Conservation (phyloP, 139 green algal species). For the Chlamydomonas schloesseri region DNA sequence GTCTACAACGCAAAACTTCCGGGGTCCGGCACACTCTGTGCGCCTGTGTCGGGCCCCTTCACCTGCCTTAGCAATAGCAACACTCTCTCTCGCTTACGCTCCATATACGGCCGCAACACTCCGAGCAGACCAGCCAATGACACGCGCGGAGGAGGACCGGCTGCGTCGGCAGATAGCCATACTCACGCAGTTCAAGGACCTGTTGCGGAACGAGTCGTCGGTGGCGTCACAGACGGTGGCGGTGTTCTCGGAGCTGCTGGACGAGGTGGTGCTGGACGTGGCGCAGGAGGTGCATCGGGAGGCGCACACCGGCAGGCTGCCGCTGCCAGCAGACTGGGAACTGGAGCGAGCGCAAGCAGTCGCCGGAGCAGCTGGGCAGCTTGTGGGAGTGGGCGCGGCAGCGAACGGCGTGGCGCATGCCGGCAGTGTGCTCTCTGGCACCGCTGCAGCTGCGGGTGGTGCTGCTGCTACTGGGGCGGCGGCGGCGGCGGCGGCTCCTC, state of each 20-base stretch:
- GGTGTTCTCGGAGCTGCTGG: slow-evolving; percentile 61
- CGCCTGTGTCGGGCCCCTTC: too few species aligned
- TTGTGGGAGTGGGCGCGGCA: too few species aligned
- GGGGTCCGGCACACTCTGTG: too few species aligned
- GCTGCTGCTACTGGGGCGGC: too few species aligned
- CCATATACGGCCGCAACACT: too few species aligned
- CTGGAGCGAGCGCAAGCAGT: neutral
- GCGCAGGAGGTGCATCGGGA: slow-evolving; percentile 74
- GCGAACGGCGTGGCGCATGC: too few species aligned
- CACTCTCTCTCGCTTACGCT: too few species aligned
- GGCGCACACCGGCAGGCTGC: slow-evolving; percentile 39
- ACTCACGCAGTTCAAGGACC: slow-evolving; percentile 20
- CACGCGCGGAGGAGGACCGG: slow-evolving; percentile 44
- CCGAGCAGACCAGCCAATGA: too few species aligned
- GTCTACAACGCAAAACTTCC: too few species aligned
- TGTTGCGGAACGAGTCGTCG: slow-evolving; percentile 47
- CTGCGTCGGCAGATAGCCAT: slow-evolving; percentile 32
- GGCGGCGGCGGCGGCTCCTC: neutral
- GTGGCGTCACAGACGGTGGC: slow-evolving; percentile 53
- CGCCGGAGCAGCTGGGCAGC: neutral
- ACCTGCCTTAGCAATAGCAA: too few species aligned
- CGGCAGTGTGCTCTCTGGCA: too few species aligned
- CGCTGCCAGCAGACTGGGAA: neutral
- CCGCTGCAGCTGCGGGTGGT: too few species aligned
- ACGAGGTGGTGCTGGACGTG: slow-evolving; percentile 72